A percentile compares a stretch with the other conserved stretches of the same genome.
Conservation (phyloP, 1,139 yeast genomes). For the Nakaseomyces bracarensis region DNA sequence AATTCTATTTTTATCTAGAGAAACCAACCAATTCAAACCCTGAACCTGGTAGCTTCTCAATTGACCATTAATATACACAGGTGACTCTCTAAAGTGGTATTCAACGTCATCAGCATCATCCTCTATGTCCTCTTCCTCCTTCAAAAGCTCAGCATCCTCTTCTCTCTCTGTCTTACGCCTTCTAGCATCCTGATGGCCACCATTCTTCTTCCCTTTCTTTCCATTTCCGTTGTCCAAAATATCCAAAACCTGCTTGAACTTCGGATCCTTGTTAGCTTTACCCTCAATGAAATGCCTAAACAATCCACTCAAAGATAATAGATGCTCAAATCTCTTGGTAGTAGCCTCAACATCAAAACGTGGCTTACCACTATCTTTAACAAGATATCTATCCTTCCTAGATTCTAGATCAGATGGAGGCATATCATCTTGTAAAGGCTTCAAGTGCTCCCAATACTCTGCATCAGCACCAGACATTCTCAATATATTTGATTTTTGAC, state of each 20-base stretch:
- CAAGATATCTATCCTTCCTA: conserved; percentile 38
- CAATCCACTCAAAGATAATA: conserved; percentile 73
- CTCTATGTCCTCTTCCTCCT: conserved; percentile 56
- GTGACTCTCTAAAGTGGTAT: conserved; percentile 58
- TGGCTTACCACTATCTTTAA: conserved; percentile 44
- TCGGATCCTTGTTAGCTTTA: conserved; percentile 66
- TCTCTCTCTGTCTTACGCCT: conserved; percentile 78
- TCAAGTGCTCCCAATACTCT: conserved; percentile 25
- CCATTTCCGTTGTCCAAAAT: conserved; percentile 40
- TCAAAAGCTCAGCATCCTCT: conserved; percentile 81
- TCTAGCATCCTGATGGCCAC: conserved; percentile 26
- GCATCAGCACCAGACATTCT: conserved; percentile 9
- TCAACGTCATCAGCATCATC: conserved; percentile 13
- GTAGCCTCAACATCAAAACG: conserved; percentile 59
- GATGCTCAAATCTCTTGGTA: conserved; percentile 68
- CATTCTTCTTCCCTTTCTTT: conserved; percentile 27
- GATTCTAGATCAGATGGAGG: conserved; percentile 20
- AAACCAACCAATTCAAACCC: conserved; percentile 87
- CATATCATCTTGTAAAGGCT: conserved; percentile 26
- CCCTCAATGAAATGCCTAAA: conserved; percentile 84
- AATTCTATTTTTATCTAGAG: conserved; percentile 69
- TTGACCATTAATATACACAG: conserved; percentile 58
- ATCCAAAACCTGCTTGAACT: conserved; percentile 49
- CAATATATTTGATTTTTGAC: too few relatives aligned
- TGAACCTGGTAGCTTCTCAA: conserved; percentile 80